Percentiles rank a stretch among this genome's conserved stretches.
Evolutionary conservation across 108 stramenopile species (phyloP).

Genomic region (Skeletonema marinoi): DNA sequence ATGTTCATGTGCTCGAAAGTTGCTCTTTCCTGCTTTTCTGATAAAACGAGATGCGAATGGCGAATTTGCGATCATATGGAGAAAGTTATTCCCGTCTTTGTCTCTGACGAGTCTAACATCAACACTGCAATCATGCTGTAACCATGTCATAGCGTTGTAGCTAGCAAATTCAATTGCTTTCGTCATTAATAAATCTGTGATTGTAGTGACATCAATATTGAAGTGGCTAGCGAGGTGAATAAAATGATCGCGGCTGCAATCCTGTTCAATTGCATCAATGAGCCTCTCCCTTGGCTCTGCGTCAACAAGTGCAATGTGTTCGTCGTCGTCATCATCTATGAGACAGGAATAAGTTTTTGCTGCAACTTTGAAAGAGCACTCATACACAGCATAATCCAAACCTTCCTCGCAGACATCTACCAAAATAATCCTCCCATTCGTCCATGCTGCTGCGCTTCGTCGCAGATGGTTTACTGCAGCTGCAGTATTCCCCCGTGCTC

Average conservation of each 20-base stretch:
- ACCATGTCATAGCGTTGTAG: slow-evolving; percentile 5
- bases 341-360: not conserved
- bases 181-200: slow-evolving; percentile 7
- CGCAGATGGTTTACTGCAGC: not conserved
- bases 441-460: not conserved
- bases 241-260: slow-evolving; percentile 7
- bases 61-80: slow-evolving; percentile 16
- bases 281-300: slow-evolving; percentile 3
- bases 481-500: not conserved
- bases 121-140: slow-evolving; percentile 6
- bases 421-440: not conserved
- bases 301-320: not conserved
- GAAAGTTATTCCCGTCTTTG: slow-evolving; percentile 8
- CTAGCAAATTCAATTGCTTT: slow-evolving; percentile 17
- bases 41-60: slow-evolving; percentile 8
- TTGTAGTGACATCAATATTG: slow-evolving; percentile 8
- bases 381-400: slow-evolving; percentile 1
- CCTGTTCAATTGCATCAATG: slow-evolving; percentile 2
- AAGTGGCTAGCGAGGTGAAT: not conserved
- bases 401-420: not conserved
- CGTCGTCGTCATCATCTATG: slow-evolving; percentile 8
- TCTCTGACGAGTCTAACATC: not conserved
- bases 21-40: not conserved
- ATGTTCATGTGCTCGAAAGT: not conserved
- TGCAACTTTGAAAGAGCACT: not conserved